Percentiles rank a stretch among this genome's conserved stretches.
Evolutionary conservation across 2,329 filamentous ascomycete species (phyloP).

Genomic region (Alternaria sp.): DNA sequence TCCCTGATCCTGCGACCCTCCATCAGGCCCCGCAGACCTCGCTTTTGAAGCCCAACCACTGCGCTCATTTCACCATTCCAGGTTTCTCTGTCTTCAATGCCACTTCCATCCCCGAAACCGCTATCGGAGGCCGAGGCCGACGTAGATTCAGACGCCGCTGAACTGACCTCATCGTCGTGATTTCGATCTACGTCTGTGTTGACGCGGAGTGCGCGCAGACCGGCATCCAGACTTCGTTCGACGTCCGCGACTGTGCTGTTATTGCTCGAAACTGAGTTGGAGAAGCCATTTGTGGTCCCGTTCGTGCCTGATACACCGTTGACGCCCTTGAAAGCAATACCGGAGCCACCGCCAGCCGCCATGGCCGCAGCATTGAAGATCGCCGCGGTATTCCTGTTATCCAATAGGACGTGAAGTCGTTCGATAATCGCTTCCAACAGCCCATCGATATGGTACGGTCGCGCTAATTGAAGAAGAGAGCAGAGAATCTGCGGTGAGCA

Average conservation of each 20-base stretch:
- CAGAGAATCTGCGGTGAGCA: conserved; percentile 96
- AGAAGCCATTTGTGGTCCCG: conserved; percentile 32
- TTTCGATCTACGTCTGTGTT: conserved; percentile 55
- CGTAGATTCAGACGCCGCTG: conserved; percentile 38
- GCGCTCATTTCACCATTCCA: conserved; percentile 85
- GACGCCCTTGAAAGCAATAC: conserved; percentile 67
- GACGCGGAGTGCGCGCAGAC: conserved; percentile 53
- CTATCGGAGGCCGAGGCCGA: conserved; percentile 42
- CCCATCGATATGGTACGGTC: conserved; percentile 92
- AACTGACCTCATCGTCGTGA: conserved; percentile 46
- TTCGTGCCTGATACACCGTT: conserved; percentile 37
- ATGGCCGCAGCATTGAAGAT: conserved; percentile 98
- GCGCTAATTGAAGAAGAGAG: conserved; percentile 88
- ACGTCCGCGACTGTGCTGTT: conserved; percentile 14
- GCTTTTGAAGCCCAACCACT: conserved; percentile 94
- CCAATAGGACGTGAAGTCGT: conserved; percentile 83
- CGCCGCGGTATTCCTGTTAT: conserved; percentile 91
- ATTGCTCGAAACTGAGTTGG: neutral
- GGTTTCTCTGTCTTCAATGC: conserved; percentile 63
- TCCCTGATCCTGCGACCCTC: conserved; percentile 88
- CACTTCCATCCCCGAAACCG: conserved; percentile 43
- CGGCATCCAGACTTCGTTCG: conserved; percentile 42
- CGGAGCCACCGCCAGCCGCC: conserved; percentile 91
- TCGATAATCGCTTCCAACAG: conserved; percentile 92
- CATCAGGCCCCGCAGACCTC: conserved; percentile 90